Base-by-base conservation (phyloP, 177 flowering plant species). In the Tripterygium wilfordii region DNA sequence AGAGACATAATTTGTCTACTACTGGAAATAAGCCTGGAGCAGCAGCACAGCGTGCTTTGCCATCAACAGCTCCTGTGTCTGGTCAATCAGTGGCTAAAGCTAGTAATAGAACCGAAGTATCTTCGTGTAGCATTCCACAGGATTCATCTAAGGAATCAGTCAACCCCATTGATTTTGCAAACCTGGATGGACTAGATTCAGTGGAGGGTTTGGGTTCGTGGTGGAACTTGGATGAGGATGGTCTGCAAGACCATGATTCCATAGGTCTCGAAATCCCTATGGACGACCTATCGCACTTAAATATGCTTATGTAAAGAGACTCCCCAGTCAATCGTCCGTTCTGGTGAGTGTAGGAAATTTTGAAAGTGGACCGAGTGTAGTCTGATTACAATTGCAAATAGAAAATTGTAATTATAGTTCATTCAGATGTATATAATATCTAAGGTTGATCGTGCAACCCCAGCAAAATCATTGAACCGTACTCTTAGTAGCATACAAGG, bases 251-350 rank as follows among this genome's bases (percentile, higher is more conserved):
- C 19, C 42, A 56, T 43, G 71, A 68, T 48, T 52, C 48, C 19
- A 17, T 43, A 2, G 77, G 77, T 23, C 68, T 72, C 8, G 68
- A 56, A 25, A 63, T 68, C 21, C 76, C 76, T 17, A 67, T 64
- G 69, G 76, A 71, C 37, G 76, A 72, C 54, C 61, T 68, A n/a
- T 8, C 63, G 10, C 67, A 65, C 18, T 42, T 67, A 45, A 49
- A 59, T 13, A 48, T 64, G 63, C 29, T 64, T 17, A 37, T 47
- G 49, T 53, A 36, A 23, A 16, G 30, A 13, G 12, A 20, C n/a
- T 45, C 12, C 8, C 38, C n/a, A 2, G 3, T 2, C 21, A 2
- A 2, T 12, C 7, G 16, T n/a, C 5, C 10, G 20, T 3, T 36
- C 4, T 3, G 9, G 39, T 16, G 19, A 36, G 3, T 15, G 39